Conservation (phyloP, 1,284 basidiomycete genomes). For the Gomphus bonarii region DNA sequence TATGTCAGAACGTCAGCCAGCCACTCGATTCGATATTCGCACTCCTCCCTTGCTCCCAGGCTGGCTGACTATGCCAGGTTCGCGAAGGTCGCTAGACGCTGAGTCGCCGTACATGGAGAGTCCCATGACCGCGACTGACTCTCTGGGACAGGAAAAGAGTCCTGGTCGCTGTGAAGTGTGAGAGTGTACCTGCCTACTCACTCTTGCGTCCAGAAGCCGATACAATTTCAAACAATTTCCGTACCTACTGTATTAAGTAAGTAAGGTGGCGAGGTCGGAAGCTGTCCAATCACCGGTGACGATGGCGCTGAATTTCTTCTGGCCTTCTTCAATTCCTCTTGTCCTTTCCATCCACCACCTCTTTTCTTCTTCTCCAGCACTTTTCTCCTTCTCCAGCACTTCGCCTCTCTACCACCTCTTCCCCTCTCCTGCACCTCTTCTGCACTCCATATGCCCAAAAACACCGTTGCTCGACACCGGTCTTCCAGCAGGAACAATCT, state of each 20-base stretch:
- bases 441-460: neutral
- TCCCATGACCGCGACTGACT: neutral
- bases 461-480: neutral
- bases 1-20: neutral
- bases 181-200: neutral
- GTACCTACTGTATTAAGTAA: neutral
- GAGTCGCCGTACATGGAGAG: neutral
- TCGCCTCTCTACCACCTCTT: neutral
- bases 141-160: neutral
- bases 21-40: neutral
- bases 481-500: neutral
- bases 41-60: neutral
- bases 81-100: neutral
- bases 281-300: conserved; percentile 2
- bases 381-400: neutral
- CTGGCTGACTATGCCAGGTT: neutral
- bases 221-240: conserved; percentile 2
- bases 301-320: conserved; percentile 3
- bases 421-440: neutral
- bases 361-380: neutral
- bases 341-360: neutral
- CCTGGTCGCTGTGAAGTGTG: neutral
- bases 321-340: neutral
- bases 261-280: neutral
- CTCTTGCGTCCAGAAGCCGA: neutral